Base-by-base conservation (phyloP, 352 stramenopile species). In the Phytophthora brassicae region DNA sequence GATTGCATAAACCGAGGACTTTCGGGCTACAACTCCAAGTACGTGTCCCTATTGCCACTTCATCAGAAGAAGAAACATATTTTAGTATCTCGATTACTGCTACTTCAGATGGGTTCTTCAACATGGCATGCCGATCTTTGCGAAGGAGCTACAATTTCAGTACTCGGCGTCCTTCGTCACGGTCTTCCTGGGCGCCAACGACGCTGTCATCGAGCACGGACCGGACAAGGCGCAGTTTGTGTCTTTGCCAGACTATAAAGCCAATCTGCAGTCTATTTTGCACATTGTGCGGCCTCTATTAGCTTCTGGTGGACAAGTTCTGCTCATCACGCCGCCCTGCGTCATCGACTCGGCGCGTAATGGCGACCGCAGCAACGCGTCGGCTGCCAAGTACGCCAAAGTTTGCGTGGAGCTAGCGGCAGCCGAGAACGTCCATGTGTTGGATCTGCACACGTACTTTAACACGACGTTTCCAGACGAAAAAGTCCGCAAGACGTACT, bases 111-210 rank as follows among this genome's bases (percentile, higher is more conserved):
- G 72, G 70, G 70, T 81, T 13, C 9, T 63, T n/a, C 9, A 70
- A 23, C 45, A 72, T 31, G 74, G 50, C 26, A 60, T 81, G 29
- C 74, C 77, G 0, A 56, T 62, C 39, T 60, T 78, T 39, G 36
- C 33, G 28, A 36, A 74, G 9, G 77, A 86, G 69, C 59, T 86
- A 5, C 48, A 61, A 43, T 58, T 38, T 1, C 50, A 65, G 64
- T 72, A 74, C 38, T 57, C 39, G 0, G 68, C 77, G 17, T 62
- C 65, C 24, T 60, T 86, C 14, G 68, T 86, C 41, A 75, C 77
- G 6, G 38, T 90, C 1, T 88, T 78, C 58, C 60, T 90, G 16
- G 81, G 79, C 11, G 69, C 79, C n/a, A 90, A 90, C 31, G 81
- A 90, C 60, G 79, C 81, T 6, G 76, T 77, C 22, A 41, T 87